Percentiles rank a stretch among this genome's conserved stretches.
Evolutionary conservation across 768 basidiomycete species (phyloP).

Genomic region (Termitomyces sp.): DNA sequence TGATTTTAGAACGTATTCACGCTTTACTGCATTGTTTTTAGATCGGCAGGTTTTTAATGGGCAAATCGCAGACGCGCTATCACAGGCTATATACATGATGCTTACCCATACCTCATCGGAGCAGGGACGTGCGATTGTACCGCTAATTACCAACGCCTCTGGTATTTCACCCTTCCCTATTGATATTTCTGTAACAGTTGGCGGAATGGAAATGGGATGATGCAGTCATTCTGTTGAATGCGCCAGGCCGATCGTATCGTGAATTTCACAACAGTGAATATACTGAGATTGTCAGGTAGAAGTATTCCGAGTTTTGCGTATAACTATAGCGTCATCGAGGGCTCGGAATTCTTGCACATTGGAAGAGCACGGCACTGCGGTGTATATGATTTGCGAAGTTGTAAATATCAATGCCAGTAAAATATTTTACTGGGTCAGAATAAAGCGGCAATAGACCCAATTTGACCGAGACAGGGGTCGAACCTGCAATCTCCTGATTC

Average conservation of each 20-base stretch:
- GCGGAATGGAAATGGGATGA: slow-evolving; percentile 51
- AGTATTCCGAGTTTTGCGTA: too few species aligned
- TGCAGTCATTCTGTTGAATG: background rate
- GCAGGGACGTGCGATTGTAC: slow-evolving; percentile 66
- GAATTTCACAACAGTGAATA: background rate
- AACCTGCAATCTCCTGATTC: slow-evolving; percentile 78
- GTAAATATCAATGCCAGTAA: too few species aligned
- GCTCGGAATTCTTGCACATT: too few species aligned
- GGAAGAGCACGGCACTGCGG: too few species aligned
- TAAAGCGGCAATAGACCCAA: background rate
- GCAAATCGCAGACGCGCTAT: slow-evolving; percentile 55
- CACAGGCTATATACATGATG: slow-evolving; percentile 64
- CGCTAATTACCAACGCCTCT: slow-evolving; percentile 69
- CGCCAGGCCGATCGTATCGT: background rate
- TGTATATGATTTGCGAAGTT: too few species aligned
- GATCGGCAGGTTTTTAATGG: slow-evolving; percentile 48
- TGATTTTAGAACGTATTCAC: background rate
- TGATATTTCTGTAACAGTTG: slow-evolving; percentile 61
- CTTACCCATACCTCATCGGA: slow-evolving; percentile 77
- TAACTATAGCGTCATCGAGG: too few species aligned
- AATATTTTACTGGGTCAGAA: too few species aligned
- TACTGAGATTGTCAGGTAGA: too few species aligned
- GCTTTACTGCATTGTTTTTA: slow-evolving; percentile 6
- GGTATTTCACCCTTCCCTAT: slow-evolving; percentile 82
- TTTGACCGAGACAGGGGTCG: slow-evolving; percentile 50